Conservation (phyloP, 1,284 basidiomycete species). For the Trametes polyzona region DNA sequence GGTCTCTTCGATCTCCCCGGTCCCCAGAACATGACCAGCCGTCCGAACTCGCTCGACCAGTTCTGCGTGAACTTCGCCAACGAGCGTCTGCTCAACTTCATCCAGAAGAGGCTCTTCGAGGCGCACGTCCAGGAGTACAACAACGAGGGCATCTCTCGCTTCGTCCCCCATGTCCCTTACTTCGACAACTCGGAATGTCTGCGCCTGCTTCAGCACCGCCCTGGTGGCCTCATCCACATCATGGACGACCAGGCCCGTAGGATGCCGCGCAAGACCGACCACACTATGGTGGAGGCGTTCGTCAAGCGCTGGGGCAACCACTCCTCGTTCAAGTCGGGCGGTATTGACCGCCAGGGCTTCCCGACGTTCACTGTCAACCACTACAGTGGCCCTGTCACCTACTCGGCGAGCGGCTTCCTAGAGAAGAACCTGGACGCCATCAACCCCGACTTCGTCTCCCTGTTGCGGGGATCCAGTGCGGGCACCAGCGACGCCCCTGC, state of each 20-base stretch:
- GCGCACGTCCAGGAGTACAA: slow-evolving; percentile 80
- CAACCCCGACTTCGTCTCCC: slow-evolving; percentile 91
- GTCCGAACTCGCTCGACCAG: slow-evolving; percentile 92
- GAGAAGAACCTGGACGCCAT: slow-evolving; percentile 89
- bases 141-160: slow-evolving; percentile 79
- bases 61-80: slow-evolving; percentile 97
- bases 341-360: slow-evolving; percentile 77
- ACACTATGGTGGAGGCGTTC: slow-evolving; percentile 95
- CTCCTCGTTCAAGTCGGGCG: slow-evolving; percentile 83
- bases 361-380: slow-evolving; percentile 93
- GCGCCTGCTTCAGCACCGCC: slow-evolving; percentile 84
- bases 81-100: slow-evolving; percentile 87
- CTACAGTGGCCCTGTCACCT: slow-evolving; percentile 90
- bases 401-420: slow-evolving; percentile 89
- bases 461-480: slow-evolving; percentile 70
- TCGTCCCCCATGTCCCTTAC: slow-evolving; percentile 77
- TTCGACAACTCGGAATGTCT: slow-evolving; percentile 94
- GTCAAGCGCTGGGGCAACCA: slow-evolving; percentile 95
- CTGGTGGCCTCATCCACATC: slow-evolving; percentile 93
- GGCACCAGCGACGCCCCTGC: slow-evolving; percentile 45
- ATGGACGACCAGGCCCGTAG: slow-evolving; percentile 95
- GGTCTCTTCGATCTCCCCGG: slow-evolving; percentile 96
- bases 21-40: slow-evolving; percentile 84
- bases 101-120: slow-evolving; percentile 83
- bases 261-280: slow-evolving; percentile 88